Conservation (phyloP, 2,329 filamentous ascomycete genomes). For the Calonectria leucothoes region DNA sequence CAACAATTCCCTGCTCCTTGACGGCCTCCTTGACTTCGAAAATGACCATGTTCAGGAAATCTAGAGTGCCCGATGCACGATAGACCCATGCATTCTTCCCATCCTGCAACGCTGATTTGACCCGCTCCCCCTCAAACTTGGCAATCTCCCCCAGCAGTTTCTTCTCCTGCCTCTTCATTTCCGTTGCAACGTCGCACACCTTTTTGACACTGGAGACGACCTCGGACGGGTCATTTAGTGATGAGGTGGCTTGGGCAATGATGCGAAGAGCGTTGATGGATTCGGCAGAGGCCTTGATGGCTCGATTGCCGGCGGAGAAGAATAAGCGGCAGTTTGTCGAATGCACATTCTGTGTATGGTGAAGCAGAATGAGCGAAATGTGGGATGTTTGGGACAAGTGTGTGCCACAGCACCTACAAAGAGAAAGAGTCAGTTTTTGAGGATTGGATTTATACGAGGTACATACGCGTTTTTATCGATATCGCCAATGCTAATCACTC, state of each 20-base stretch:
- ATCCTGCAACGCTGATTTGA: constrained; percentile 13
- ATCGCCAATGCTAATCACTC: constrained; percentile 44
- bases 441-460: fast-evolving
- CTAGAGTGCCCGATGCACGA: constrained; percentile 37
- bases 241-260: constrained; percentile 42
- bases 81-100: constrained; percentile 40
- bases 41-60: constrained; percentile 46
- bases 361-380: constrained; percentile 43
- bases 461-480: constrained; percentile 46
- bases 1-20: constrained; percentile 27
- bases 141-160: constrained; percentile 45
- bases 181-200: constrained; percentile 28
- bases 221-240: constrained; percentile 33
- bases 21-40: constrained; percentile 36
- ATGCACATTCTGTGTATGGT: constrained; percentile 43
- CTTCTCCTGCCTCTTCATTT: constrained; percentile 39
- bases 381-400: constrained; percentile 47
- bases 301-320: constrained; percentile 44
- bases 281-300: constrained; percentile 35
- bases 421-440: background rate
- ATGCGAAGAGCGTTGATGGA: constrained; percentile 38
- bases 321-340: constrained; percentile 46
- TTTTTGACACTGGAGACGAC: constrained; percentile 28
- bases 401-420: constrained; percentile 44
- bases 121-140: constrained; percentile 42